These are phyloP conservation scores for Aspergillus fumigatiaffinis DNA, from an alignment of 2,329 filamentous ascomycete genomes.

Conservation along the genomic window DNA sequence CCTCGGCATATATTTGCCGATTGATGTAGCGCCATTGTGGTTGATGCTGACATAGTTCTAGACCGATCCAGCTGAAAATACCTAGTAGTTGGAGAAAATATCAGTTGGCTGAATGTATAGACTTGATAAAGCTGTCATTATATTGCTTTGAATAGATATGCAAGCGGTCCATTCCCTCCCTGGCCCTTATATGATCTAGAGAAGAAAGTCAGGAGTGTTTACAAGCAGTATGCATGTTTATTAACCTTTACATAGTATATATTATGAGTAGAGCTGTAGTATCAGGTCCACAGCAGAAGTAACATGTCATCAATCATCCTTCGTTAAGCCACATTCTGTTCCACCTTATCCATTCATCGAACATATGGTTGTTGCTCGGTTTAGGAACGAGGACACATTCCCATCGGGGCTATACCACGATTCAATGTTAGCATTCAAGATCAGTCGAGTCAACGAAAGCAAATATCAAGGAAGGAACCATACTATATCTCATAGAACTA, in stretches of 20 bases:
- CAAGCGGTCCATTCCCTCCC: too few species aligned
- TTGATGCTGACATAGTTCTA: too few species aligned
- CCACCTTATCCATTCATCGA: neutral
- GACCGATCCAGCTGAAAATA: too few species aligned
- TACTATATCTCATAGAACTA: neutral
- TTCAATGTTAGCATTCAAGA: neutral
- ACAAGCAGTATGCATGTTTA: neutral
- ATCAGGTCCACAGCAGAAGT: neutral
- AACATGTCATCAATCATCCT: neutral
- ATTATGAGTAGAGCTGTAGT: neutral
- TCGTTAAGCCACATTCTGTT: neutral
- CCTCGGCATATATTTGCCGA: neutral
- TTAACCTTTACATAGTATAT: too few species aligned
- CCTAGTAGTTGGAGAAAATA: too few species aligned
- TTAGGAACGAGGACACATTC: neutral
- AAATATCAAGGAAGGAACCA: neutral
- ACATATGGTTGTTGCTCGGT: neutral
- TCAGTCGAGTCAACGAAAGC: neutral
- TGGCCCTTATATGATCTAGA: too few species aligned
- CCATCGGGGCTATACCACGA: neutral
- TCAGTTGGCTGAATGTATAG: too few species aligned
- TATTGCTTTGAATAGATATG: too few species aligned
- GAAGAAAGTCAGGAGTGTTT: too few species aligned
- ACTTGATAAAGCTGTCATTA: too few species aligned
- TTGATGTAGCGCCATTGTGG: too few species aligned